Conservation (phyloP, 2,329 filamentous ascomycete genomes). For the Aspergillus pseudonomiae region DNA sequence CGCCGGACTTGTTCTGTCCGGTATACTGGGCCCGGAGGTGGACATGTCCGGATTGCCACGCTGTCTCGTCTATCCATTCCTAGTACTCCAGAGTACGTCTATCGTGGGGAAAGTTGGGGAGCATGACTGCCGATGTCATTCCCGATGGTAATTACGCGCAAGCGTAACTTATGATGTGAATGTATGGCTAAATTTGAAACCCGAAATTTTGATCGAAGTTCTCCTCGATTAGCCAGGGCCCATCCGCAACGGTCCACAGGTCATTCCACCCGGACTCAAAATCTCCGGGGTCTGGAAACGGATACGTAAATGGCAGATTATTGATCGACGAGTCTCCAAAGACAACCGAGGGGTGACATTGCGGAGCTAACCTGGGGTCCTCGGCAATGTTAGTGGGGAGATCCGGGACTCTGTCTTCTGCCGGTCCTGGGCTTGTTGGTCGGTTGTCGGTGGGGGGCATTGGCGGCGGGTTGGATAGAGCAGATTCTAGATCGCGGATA, state of each 20-base stretch:
- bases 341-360: slow-evolving; percentile 2
- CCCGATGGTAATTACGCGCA: not conserved
- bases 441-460: not conserved
- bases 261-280: slow-evolving; percentile 18
- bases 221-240: slow-evolving; percentile 37
- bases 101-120: not conserved
- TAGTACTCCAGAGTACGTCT: not conserved
- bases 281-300: slow-evolving; percentile 2
- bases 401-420: not conserved
- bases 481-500: slow-evolving; percentile 38
- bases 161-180: not conserved
- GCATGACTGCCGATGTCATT: not conserved
- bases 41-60: not conserved
- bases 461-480: slow-evolving; percentile 18
- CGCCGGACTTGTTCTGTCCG: not conserved
- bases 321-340: slow-evolving; percentile 7
- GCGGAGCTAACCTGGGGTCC: not conserved
- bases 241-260: slow-evolving; percentile 38
- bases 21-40: not conserved
- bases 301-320: not conserved
- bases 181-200: not conserved
- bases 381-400: not conserved
- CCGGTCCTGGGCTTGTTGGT: not conserved
- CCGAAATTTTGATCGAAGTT: slow-evolving; percentile 14
- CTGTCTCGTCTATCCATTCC: not conserved